Conservation (phyloP, 129 eudicot genomes). For the Artemisia tridentata region DNA sequence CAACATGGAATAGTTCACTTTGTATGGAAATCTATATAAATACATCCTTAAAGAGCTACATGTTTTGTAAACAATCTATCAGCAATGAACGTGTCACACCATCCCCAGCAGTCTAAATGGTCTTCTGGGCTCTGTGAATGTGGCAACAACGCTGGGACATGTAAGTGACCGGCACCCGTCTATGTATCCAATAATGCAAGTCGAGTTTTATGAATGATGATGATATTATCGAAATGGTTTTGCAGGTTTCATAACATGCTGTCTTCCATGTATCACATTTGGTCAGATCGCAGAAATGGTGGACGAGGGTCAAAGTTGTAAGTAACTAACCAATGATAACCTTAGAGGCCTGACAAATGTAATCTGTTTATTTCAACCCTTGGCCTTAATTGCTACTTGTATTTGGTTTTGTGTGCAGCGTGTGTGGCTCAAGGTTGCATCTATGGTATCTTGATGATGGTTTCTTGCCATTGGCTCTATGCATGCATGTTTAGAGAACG, state of each 20-base stretch:
- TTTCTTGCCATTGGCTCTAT: slow-evolving; percentile 38
- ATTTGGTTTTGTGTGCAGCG: slow-evolving; percentile 23
- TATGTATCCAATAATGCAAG: background rate
- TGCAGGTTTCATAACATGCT: slow-evolving; percentile 49
- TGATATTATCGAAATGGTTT: slow-evolving; percentile 1
- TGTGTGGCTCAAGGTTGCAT: slow-evolving; percentile 35
- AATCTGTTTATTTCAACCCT: background rate
- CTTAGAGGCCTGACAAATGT: background rate
- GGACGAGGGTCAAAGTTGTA: slow-evolving; percentile 46
- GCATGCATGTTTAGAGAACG: slow-evolving; percentile 39
- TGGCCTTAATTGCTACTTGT: background rate
- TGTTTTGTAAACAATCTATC: background rate
- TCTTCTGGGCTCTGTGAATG: slow-evolving; percentile 17
- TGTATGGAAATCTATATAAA: background rate
- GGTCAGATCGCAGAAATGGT: slow-evolving; percentile 48
- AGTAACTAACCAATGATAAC: slow-evolving; percentile 15
- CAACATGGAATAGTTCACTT: background rate
- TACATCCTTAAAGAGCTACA: background rate
- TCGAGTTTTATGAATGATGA: background rate
- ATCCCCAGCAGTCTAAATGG: slow-evolving; percentile 17
- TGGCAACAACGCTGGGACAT: slow-evolving; percentile 17
- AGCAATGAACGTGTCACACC: slow-evolving; percentile 15
- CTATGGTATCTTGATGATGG: slow-evolving; percentile 27
- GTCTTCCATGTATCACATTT: slow-evolving; percentile 50
- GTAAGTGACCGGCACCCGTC: slow-evolving; percentile 3